Evolutionary conservation across 2,329 filamentous ascomycete genomes (phyloP), one percentile per base, ranked within the genome.

Genomic region (Penicillium corylophilum): DNA sequence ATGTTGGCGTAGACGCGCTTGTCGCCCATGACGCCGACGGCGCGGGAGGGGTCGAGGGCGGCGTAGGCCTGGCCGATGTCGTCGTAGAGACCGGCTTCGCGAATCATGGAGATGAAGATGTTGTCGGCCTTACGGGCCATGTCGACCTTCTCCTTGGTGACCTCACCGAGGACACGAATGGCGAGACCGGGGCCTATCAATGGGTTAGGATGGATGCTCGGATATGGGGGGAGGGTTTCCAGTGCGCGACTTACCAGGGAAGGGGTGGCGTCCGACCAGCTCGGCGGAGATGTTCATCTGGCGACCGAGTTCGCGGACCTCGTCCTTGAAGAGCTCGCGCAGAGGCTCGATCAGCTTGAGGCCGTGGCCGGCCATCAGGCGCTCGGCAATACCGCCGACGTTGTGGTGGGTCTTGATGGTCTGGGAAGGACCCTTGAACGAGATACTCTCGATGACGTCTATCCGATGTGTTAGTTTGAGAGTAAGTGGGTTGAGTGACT

Each of bases 301-400:
- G 15, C 82, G 83, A 29, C 89, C 88, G 4, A 92, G 74, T 57
- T 79, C 53, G 52, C 88, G 80, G 23, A 90, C 89, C 74, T 94
- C 89, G 62, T 94, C 88, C 71, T 94, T 94, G 81, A 92, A 93
- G 26, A 94, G 77, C 66, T 89, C 85, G 39, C 88, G 79, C 0
- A 94, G 82, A 1, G 89, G 89, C 74, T 95, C 89, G 55, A 94
- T 88, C 31, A 77, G 67, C 64, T 75, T 71, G 41, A 73, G 60
- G 42, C 18, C 33, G 31, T 18, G 20, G 35, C 77, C 77, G 13
- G 78, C 71, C 60, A 75, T 79, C 77, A 81, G 79, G 33, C 78
- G 75, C 60, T 64, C 38, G 59, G 55, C 46, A 54, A 90, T 78
- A 55, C 86, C 86, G 44, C 87, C 87, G 28, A 89, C 86, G 62